Evolutionary conservation across 345 rosid genomes (phyloP).

Genomic region (Lenwebbia sp.): DNA sequence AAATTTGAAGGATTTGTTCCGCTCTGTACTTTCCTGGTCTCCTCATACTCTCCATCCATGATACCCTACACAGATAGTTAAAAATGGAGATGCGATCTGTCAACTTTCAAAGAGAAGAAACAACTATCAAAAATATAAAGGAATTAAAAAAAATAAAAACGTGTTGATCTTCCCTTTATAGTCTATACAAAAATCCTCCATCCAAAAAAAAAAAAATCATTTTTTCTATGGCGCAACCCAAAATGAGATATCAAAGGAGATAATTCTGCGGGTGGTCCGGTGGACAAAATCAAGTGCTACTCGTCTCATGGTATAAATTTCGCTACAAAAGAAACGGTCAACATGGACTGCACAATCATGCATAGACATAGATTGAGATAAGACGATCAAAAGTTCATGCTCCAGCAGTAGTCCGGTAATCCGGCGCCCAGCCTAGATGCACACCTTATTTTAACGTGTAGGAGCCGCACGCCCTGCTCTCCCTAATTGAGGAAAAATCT

Average conservation of each 20-base stretch:
- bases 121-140: neutral
- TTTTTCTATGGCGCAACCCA: neutral
- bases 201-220: neutral
- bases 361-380: neutral
- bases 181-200: too few relatives aligned
- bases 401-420: too few relatives aligned
- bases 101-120: neutral
- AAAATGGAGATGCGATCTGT: neutral
- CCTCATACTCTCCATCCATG: slow-evolving; percentile 6
- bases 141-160: too few relatives aligned
- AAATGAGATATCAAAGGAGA: rapidly evolving
- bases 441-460: too few relatives aligned
- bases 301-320: neutral
- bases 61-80: slow-evolving; percentile 4
- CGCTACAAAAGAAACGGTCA: neutral
- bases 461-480: too few relatives aligned
- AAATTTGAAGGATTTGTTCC: neutral
- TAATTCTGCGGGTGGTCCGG: neutral
- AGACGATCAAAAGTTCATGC: neutral
- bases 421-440: too few relatives aligned
- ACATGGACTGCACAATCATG: neutral
- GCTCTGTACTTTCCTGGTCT: neutral
- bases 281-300: neutral
- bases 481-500: too few relatives aligned
- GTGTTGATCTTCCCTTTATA: too few relatives aligned